Evolutionary conservation across 1,284 basidiomycete genomes (phyloP).

Genomic region (Ceratobasidium sp.): DNA sequence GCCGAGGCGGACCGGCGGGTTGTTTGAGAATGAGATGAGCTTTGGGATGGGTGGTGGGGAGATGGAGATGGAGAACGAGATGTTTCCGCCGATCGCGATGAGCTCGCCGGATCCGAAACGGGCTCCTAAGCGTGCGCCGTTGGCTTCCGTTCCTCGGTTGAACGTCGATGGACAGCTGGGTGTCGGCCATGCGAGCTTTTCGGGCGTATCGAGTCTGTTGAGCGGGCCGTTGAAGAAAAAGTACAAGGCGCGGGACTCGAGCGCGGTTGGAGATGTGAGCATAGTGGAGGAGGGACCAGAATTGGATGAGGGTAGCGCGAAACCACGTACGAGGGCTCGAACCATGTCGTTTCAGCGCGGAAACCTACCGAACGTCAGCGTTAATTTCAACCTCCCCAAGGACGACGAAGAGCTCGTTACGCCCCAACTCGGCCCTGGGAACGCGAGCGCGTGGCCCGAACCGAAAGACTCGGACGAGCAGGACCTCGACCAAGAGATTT

Average conservation of each 20-base stretch:
- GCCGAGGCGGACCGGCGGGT: constrained; percentile 11
- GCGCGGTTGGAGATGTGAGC: constrained; percentile 60
- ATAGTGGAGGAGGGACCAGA: constrained; percentile 39
- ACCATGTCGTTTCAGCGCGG: constrained; percentile 37
- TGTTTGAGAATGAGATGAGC: constrained; percentile 42
- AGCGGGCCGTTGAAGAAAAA: constrained; percentile 60
- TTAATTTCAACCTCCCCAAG: constrained; percentile 11
- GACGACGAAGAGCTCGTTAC: constrained; percentile 72
- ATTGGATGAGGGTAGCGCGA: constrained; percentile 2
- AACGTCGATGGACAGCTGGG: background rate
- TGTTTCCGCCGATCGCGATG: constrained; percentile 40
- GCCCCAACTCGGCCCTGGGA: constrained; percentile 69
- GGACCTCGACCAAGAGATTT: constrained; percentile 78
- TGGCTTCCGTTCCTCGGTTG: constrained; percentile 9
- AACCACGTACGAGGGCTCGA: constrained; percentile 21
- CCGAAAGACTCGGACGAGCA: constrained; percentile 59
- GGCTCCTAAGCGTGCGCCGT: constrained; percentile 11
- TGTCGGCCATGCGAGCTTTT: constrained; percentile 30
- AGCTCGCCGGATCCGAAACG: constrained; percentile 35
- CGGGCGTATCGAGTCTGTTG: constrained; percentile 48
- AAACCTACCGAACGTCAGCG: constrained; percentile 10
- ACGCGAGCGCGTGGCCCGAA: constrained; percentile 74
- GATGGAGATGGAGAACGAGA: constrained; percentile 21
- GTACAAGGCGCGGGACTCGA: constrained; percentile 51
- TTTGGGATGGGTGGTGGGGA: background rate